A percentile compares a stretch with the other conserved stretches of the same genome.
phyloP scores from a whole-genome alignment of 2,329 filamentous ascomycete genomes.

The Raffaelea deltoideospora region DNA sequence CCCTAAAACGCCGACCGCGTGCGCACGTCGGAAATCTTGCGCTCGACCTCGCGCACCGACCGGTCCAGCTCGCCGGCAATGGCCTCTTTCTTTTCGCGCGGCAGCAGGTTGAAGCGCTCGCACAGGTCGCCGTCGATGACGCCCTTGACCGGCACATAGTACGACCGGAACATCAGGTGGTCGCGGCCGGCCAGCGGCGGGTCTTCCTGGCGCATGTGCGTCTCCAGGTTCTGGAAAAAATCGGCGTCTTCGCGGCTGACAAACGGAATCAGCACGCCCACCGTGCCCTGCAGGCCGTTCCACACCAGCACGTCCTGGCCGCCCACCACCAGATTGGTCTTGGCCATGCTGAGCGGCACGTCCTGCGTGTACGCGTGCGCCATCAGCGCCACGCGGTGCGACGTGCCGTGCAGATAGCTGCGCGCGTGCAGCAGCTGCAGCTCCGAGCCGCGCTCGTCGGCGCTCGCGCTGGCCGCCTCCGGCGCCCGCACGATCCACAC shows the following conservation, averaged over 20 bases:
- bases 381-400: slow-evolving; percentile 72
- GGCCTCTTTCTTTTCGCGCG: slow-evolving; percentile 83
- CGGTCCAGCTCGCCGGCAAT: slow-evolving; percentile 88
- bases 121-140: slow-evolving; percentile 95
- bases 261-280: slow-evolving; percentile 89
- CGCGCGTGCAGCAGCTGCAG: slow-evolving; percentile 84
- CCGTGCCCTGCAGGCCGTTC: slow-evolving; percentile 86
- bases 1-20: slow-evolving; percentile 40
- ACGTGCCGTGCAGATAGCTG: slow-evolving; percentile 76
- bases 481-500: slow-evolving; percentile 85
- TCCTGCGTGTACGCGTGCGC: slow-evolving; percentile 85
- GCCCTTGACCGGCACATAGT: slow-evolving; percentile 93
- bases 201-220: slow-evolving; percentile 74
- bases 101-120: slow-evolving; percentile 73
- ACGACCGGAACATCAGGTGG: slow-evolving; percentile 88
- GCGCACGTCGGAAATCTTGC: slow-evolving; percentile 67
- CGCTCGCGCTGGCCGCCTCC: slow-evolving; percentile 69
- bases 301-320: slow-evolving; percentile 85
- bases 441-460: slow-evolving; percentile 82
- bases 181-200: slow-evolving; percentile 81
- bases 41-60: slow-evolving; percentile 82
- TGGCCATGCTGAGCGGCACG: slow-evolving; percentile 78
- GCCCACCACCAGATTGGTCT: slow-evolving; percentile 78
- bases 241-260: slow-evolving; percentile 84
- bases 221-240: slow-evolving; percentile 91